Evolutionary conservation across 371 early-diverging fungal genomes (phyloP), one percentile per base, ranked within the genome.

Genomic region (Mortierella sp.): DNA sequence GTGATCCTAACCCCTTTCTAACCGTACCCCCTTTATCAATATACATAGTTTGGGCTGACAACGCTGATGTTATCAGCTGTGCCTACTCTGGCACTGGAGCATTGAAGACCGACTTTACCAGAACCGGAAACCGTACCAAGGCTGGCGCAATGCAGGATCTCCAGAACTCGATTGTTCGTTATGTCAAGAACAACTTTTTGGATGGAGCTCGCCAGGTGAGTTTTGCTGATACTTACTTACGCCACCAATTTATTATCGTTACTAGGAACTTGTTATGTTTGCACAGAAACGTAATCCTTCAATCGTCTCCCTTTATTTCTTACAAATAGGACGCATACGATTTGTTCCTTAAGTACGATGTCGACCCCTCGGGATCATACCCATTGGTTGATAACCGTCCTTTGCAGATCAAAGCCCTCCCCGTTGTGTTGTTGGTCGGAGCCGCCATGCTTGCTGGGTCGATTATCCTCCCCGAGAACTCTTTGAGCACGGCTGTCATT

Each of bases 61-160:
- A 99, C 90, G 99, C 99, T 29, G 99, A 99, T 91, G 96, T 93
- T 18, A 91, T 99, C 56, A 97, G 98, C 82, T 86, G 93, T 49
- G 97, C 96, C 65, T 99, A 99, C 88, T 95, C 98, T 29, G 99
- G 99, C 72, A 99, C 99, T 3, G 97, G 98, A 32, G 99, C 99
- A 6, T 91, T 99, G 55, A 99, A 99, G 83, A 98, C 99, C 5
- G 99, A 99, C 83, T 97, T 96, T 79, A 99, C 99, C 76, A 90
- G 93, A 68, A 98, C 98, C 4, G 99, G 99, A n/a, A 91, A 94
- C 83, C 94, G 98, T 68, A 96, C 96, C 49, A 94, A 93, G 71
- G 79, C 80, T 43, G 99, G 99, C 3, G 95, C 95, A 10, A 60
- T 98, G 21, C 90, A 93, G 65, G 99, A 99, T 87, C 88, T 94